phyloP scores from a whole-genome alignment of 2,329 filamentous ascomycete species.

The Fusarium clavum region DNA sequence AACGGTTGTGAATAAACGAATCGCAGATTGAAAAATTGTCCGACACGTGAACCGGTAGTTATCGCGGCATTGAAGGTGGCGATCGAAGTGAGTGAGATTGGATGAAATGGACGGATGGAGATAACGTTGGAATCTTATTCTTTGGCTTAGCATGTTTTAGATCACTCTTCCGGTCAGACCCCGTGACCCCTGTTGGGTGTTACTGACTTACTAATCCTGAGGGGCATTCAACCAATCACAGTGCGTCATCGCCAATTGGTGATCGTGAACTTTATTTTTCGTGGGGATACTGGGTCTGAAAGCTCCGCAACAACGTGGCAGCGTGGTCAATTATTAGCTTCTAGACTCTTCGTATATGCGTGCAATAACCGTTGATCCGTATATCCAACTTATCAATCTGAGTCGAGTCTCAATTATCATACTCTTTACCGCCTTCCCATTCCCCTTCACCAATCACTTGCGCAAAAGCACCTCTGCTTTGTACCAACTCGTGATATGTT shows the following conservation, averaged over 20 bases:
- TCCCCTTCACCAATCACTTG: constrained; percentile 56
- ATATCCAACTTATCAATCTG: background rate
- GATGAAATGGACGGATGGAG: constrained; percentile 12
- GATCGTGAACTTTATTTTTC: background rate
- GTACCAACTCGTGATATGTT: constrained; percentile 69
- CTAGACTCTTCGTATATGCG: background rate
- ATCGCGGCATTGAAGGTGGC: constrained; percentile 7
- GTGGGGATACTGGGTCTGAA: constrained; percentile 13
- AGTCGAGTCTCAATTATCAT: background rate
- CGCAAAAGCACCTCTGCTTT: constrained; percentile 58
- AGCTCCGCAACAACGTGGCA: background rate
- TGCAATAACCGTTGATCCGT: constrained; percentile 7
- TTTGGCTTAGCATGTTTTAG: constrained; percentile 20
- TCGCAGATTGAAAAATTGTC: background rate
- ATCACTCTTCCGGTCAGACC: constrained; percentile 22
- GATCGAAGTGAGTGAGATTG: constrained; percentile 1
- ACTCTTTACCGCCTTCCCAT: constrained; percentile 17
- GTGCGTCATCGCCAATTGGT: background rate
- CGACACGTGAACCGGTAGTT: constrained; percentile 8
- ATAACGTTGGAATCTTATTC: constrained; percentile 19
- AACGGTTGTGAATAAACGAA: background rate
- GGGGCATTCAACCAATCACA: background rate
- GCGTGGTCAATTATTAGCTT: background rate
- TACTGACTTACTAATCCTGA: constrained; percentile 20
- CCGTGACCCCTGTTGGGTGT: constrained; percentile 22